Base-by-base conservation (phyloP, 495 filamentous ascomycete species). In the Aspergillus sclerotiicarbonarius region DNA sequence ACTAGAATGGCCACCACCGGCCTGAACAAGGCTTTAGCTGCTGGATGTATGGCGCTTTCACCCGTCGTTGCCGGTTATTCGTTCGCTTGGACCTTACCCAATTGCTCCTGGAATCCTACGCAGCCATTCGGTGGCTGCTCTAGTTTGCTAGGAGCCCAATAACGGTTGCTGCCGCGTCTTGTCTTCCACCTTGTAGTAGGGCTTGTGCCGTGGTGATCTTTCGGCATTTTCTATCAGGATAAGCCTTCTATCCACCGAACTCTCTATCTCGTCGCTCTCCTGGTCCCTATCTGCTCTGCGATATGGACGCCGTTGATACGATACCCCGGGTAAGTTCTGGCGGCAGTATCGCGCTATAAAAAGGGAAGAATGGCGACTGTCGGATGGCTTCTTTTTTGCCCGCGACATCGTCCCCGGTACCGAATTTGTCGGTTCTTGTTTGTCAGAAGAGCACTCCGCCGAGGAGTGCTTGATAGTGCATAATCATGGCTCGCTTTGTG, bases 81-180 rank as follows among this genome's bases (percentile, higher is more conserved):
- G 47, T 50, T 91, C 65, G 89, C 89, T 35, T 73, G 91, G 65
- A 76, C 92, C 56, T 80, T 91, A 58, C 55, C n/a, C 32, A 19
- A 56, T 87, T 86, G 25, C 18, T 45, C 37, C 37, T 12, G 37
- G 20, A 8, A 29, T 49, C 19, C 7, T 49, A n/a, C n/a, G 44
- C 44, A 21, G 44, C 21, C 21, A 10, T n/a, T 15, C 44, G n/a
- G 46, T 20, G 19, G 18, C 19, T 20, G 46, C 6, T 20, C 30
- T 49, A 6, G 8, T 19, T 51, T 12, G 21, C 39, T 12, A n/a
- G 25, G n/a, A 25, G 13, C 13, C 52, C 25, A 45, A 54, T 54
- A 31, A 18, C 39, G 37, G 25, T 69, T 10, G 75, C 47, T 37
- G 15, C 12, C 31, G 47, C 47, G 8, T 50, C 53, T 13, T 31